Evolutionary conservation across 2,329 filamentous ascomycete genomes (phyloP).

Genomic region (Podosphaera aphanis): DNA sequence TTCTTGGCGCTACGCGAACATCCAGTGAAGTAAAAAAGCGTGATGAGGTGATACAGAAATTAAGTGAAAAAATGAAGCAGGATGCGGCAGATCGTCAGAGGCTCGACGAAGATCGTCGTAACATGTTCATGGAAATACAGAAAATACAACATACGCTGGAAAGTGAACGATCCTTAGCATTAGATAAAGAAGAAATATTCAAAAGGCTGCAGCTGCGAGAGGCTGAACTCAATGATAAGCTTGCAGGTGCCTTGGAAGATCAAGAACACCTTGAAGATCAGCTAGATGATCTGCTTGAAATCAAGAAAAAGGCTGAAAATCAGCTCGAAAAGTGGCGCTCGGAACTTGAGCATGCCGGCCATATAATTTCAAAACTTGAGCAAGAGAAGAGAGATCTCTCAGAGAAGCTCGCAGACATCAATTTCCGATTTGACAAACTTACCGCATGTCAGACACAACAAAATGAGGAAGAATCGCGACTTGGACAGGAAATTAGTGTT

Average conservation of each 20-base stretch:
- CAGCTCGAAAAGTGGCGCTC: slow-evolving; percentile 56
- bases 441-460: slow-evolving; percentile 48
- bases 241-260: slow-evolving; percentile 76
- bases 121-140: slow-evolving; percentile 67
- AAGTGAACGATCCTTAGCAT: slow-evolving; percentile 77
- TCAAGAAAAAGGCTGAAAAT: slow-evolving; percentile 71
- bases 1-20: slow-evolving; percentile 76
- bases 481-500: slow-evolving; percentile 72
- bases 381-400: slow-evolving; percentile 60
- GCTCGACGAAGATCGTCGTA: slow-evolving; percentile 75
- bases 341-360: slow-evolving; percentile 77
- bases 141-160: slow-evolving; percentile 85
- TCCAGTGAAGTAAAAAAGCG: slow-evolving; percentile 85
- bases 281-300: slow-evolving; percentile 65
- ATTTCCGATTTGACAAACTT: slow-evolving; percentile 46
- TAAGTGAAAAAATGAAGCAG: slow-evolving; percentile 61
- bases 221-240: slow-evolving; percentile 73
- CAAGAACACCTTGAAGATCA: slow-evolving; percentile 88
- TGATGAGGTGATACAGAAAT: slow-evolving; percentile 73
- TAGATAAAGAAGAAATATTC: slow-evolving; percentile 98
- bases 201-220: slow-evolving; percentile 86
- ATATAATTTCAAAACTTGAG: slow-evolving; percentile 67
- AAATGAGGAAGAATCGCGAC: slow-evolving; percentile 48
- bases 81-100: slow-evolving; percentile 54
- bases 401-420: slow-evolving; percentile 41